These are phyloP conservation scores for Suillus plorans DNA, from an alignment of 768 basidiomycete genomes.

Conservation along the genomic window DNA sequence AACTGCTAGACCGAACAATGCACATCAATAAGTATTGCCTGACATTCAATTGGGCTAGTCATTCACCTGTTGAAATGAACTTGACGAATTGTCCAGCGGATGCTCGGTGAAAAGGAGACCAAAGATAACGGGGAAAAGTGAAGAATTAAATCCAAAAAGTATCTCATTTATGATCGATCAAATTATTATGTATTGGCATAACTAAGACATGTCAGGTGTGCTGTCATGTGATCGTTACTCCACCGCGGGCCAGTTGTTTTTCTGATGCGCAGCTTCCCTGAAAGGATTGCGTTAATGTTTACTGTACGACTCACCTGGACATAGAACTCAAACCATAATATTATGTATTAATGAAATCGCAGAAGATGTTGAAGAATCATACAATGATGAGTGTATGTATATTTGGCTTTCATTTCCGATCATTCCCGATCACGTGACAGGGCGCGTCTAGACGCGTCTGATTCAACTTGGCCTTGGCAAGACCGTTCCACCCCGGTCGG, in stretches of 20 bases:
- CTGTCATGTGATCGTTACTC: neutral
- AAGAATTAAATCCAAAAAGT: neutral
- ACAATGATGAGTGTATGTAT: neutral
- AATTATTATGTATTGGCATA: neutral
- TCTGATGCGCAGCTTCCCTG: no score
- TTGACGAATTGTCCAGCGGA: neutral
- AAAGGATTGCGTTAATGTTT: neutral
- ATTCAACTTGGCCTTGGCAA: neutral
- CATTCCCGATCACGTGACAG: neutral
- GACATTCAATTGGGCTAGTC: no score
- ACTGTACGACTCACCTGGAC: neutral
- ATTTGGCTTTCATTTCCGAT: neutral
- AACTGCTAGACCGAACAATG: neutral
- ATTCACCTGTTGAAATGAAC: neutral
- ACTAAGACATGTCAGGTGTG: neutral
- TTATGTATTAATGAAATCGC: neutral
- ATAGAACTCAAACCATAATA: neutral
- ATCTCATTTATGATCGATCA: no score
- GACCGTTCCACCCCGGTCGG: neutral
- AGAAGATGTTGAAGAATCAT: neutral
- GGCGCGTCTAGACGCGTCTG: neutral
- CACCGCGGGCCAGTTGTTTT: no score
- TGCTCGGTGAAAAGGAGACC: neutral
- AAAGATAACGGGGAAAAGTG: neutral
- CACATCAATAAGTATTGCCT: neutral